Base-by-base conservation (phyloP, 345 rosid species). In the Melaleuca quinquenervia region DNA sequence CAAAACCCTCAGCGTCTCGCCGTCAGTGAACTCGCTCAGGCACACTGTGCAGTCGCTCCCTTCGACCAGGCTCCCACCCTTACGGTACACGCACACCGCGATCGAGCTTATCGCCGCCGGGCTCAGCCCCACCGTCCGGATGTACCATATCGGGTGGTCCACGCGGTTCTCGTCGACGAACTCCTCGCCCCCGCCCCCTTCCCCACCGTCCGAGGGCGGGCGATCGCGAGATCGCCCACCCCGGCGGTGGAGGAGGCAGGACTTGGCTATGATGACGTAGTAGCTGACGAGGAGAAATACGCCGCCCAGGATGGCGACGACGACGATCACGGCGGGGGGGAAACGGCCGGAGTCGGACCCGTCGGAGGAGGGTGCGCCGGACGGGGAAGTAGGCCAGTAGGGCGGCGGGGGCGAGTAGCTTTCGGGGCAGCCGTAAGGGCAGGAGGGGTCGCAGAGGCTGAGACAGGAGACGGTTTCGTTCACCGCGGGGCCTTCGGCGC, bases 71-170 rank as follows among this genome's bases (percentile, higher is more conserved):
- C 94, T 96, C 55, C 94, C 97, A 20, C 93, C 94, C 87, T 91
- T 94, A 54, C 91, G 91, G 90, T 94, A 96, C 90, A 70, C 90
- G 26, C 91, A 90, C n/a, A 91, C 89, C 6, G 96, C 84, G 26
- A 96, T 96, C 52, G 97, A 93, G 87, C 93, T 92, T 55, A 96
- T 94, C 29, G 91, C 82, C 8, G 96, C 92, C 87, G 91, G 95
- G 13, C 95, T 95, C 87, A 94, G 85, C 44, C 98, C 98, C 11
- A 88, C 90, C n/a, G 96, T 93, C 86, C 94, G 87, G 84, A 94
- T 94, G 76, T 92, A 87, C 98, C 98, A 94, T 45, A 94, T 89
- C 56, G 95, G 98, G 75, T 96, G 95, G 84, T 93, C 95, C 44
- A 92, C 89, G 54, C 88, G 89, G 50, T 92, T 92, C 84, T 90